A percentile compares a stretch with the other conserved stretches of the same genome.
These are phyloP conservation scores for Aureobasidium uvarum DNA, from an alignment of 2,329 filamentous ascomycete species.

Conservation along the genomic window DNA sequence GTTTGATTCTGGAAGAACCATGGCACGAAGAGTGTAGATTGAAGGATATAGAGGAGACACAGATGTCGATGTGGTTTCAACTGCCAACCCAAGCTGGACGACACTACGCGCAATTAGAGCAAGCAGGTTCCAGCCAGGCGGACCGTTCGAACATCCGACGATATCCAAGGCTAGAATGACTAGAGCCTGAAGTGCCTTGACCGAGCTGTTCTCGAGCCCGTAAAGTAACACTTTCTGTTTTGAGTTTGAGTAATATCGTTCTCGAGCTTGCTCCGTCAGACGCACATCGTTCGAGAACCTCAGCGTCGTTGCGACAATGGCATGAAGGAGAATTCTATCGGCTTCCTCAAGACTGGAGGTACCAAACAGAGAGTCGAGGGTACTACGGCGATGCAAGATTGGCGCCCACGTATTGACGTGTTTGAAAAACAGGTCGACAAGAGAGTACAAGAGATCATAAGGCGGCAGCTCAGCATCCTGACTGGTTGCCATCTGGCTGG, in stretches of 20 bases:
- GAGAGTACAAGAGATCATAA: conserved; percentile 59
- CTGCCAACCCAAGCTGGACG: conserved; percentile 80
- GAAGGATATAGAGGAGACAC: conserved; percentile 77
- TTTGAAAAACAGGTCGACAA: conserved; percentile 63
- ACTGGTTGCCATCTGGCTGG: conserved; percentile 34
- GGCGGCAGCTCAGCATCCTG: conserved; percentile 55
- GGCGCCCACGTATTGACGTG: conserved; percentile 72
- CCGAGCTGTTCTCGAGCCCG: conserved; percentile 83
- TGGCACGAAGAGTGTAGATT: conserved; percentile 84
- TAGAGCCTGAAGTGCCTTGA: conserved; percentile 81
- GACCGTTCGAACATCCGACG: conserved; percentile 82
- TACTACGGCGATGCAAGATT: conserved; percentile 81
- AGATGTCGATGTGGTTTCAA: conserved; percentile 75
- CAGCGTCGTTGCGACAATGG: conserved; percentile 84
- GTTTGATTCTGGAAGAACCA: conserved; percentile 76
- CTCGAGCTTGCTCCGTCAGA: conserved; percentile 68
- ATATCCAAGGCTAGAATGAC: conserved; percentile 84
- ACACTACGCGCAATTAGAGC: conserved; percentile 85
- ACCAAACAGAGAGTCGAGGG: conserved; percentile 78
- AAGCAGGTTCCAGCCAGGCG: conserved; percentile 88
- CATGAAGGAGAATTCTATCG: conserved; percentile 78
- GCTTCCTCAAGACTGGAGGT: conserved; percentile 72
- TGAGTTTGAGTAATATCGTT: conserved; percentile 73
- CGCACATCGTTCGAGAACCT: conserved; percentile 76
- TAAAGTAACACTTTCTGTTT: conserved; percentile 86